A percentile compares a stretch with the other conserved stretches of the same genome.
Conservation (phyloP, 768 basidiomycete genomes). For the Inosperma sp. region DNA sequence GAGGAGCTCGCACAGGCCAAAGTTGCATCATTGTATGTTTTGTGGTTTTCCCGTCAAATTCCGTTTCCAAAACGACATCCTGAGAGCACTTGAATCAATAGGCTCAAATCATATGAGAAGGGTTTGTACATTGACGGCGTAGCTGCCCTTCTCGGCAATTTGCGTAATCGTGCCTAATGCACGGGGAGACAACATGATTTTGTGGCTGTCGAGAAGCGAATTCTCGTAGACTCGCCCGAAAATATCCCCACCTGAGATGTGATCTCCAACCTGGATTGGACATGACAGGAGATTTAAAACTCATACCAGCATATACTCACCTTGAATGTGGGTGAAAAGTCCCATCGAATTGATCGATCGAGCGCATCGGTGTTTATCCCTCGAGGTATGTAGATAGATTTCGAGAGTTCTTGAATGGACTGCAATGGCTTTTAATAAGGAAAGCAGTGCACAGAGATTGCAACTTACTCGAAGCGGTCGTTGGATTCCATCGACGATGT, state of each 20-base stretch:
- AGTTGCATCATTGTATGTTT: slow-evolving; percentile 96
- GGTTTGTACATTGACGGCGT: slow-evolving; percentile 74
- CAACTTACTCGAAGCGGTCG: slow-evolving; percentile 76
- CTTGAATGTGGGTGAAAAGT: slow-evolving; percentile 86
- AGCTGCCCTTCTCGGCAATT: slow-evolving; percentile 92
- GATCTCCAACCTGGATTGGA: slow-evolving; percentile 76
- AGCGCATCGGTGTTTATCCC: slow-evolving; percentile 98
- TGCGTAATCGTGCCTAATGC: slow-evolving; percentile 93
- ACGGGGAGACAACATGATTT: slow-evolving; percentile 92
- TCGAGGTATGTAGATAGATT: slow-evolving; percentile 99
- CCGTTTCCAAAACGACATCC: slow-evolving; percentile 96
- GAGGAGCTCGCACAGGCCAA: slow-evolving; percentile 98
- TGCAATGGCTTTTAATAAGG: slow-evolving; percentile 22
- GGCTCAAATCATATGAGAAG: neutral
- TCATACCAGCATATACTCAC: slow-evolving; percentile 32
- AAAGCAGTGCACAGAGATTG: slow-evolving; percentile 1
- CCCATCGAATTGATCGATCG: slow-evolving; percentile 86
- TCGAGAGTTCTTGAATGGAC: slow-evolving; percentile 93
- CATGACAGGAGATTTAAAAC: slow-evolving; percentile 1
- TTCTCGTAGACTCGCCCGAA: slow-evolving; percentile 97
- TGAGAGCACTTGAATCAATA: slow-evolving; percentile 25
- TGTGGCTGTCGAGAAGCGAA: slow-evolving; percentile 93
- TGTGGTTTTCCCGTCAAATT: slow-evolving; percentile 92
- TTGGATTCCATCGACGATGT: slow-evolving; percentile 98
- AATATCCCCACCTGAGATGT: slow-evolving; percentile 94